Percentiles rank a stretch among this genome's conserved stretches.
These are phyloP conservation scores for Calonectria pseudoreteaudii DNA, from an alignment of 2,329 filamentous ascomycete species.

Conservation along the genomic window DNA sequence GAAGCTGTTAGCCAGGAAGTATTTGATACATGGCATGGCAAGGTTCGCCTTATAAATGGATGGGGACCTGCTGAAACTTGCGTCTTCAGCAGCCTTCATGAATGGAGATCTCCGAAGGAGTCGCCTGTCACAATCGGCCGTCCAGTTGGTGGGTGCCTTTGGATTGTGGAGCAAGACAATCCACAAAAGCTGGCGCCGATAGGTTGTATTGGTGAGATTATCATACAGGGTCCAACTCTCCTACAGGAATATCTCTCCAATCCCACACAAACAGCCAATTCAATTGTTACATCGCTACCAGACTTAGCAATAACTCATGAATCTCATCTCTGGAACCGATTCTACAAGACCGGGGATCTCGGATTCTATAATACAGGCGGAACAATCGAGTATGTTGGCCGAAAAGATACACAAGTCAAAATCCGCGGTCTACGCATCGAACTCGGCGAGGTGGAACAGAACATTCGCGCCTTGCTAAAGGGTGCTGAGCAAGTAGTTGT, in stretches of 20 bases:
- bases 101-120: constrained; percentile 1
- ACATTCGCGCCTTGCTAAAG: not conserved
- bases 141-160: not conserved
- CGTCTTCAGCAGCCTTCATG: constrained; percentile 46
- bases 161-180: not conserved
- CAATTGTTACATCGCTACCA: not conserved
- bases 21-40: constrained; percentile 28
- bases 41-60: constrained; percentile 24
- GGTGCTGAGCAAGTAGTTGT: not conserved
- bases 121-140: not conserved
- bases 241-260: not conserved
- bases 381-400: not conserved
- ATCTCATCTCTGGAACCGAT: not conserved
- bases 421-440: not conserved
- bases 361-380: not conserved
- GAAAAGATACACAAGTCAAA: not conserved
- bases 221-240: not conserved
- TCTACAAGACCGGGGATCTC: not conserved
- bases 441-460: not conserved
- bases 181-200: not conserved
- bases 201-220: not conserved
- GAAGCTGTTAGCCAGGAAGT: constrained; percentile 23
- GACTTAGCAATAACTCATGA: not conserved
- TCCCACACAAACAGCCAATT: not conserved
- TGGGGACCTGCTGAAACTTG: constrained; percentile 36